phyloP scores from a whole-genome alignment of 108 stramenopile species.

The Cyclotella kingstonii region DNA sequence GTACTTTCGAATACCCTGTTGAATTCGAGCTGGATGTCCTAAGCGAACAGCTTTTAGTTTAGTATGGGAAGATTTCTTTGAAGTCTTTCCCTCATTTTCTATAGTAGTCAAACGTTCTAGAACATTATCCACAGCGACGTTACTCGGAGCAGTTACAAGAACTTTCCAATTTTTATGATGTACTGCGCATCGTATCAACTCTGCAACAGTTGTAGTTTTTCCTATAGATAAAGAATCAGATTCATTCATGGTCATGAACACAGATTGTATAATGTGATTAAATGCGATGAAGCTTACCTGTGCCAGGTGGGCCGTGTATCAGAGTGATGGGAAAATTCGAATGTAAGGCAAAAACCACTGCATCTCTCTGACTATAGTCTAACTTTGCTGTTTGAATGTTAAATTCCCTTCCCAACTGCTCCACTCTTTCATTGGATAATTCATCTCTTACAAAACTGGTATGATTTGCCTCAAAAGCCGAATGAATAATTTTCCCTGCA shows the following conservation, averaged over 20 bases:
- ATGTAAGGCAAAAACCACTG: constrained; percentile 69
- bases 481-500: constrained; percentile 61
- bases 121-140: constrained; percentile 98
- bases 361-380: constrained; percentile 75
- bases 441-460: constrained; percentile 2
- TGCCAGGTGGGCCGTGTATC: constrained; percentile 89
- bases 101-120: constrained; percentile 79
- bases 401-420: constrained; percentile 24
- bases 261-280: not conserved
- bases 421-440: constrained; percentile 12
- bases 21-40: constrained; percentile 94
- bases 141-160: constrained; percentile 96
- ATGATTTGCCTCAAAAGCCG: constrained; percentile 49
- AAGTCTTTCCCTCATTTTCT: constrained; percentile 20
- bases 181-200: constrained; percentile 88
- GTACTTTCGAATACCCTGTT: constrained; percentile 71
- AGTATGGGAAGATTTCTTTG: constrained; percentile 14
- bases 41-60: constrained; percentile 80
- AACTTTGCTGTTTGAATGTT: constrained; percentile 40
- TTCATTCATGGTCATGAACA: not conserved
- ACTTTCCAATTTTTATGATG: constrained; percentile 64
- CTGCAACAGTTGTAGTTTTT: constrained; percentile 85
- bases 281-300: constrained; percentile 24
- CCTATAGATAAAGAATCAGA: constrained; percentile 26
- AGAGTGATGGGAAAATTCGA: constrained; percentile 53